Base-by-base conservation (phyloP, 768 basidiomycete genomes). In the Dacryopinax spathularia region DNA sequence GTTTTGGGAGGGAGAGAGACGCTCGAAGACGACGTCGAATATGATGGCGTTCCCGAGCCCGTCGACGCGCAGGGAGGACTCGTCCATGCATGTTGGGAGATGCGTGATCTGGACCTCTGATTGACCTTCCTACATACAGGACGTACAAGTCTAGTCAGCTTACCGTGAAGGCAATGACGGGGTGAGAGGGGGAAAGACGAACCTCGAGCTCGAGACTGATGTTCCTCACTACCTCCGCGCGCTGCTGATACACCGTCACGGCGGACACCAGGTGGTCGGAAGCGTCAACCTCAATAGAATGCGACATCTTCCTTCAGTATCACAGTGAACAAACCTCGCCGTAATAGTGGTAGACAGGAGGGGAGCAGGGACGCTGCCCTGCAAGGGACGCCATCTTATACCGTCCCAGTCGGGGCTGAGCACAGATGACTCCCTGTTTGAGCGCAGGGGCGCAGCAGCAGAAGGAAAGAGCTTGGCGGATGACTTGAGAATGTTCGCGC, bases 51-150 rank as follows among this genome's bases (percentile, higher is more conserved):
- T 72, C 2, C 75, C 76, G 13, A 67, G 22, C 1, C 80, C 81
- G 59, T 81, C 79, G 18, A 84, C 78, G 36, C 84, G 76, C 41
- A 82, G 75, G 20, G 81, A 81, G 27, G 81, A 74, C 1, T 77
- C 76, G 68, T 83, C 80, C 62, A 84, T 78, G 33, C 70, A 73
- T 66, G 77, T 76, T 5, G 84, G 76, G 6, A 86, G 74, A n/a
- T 75, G 74, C 31, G 67, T 72, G 48, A 85, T 80, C 63, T 77
- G 74, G 34, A 85, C 68, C 66, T 81, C 78, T 66, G 79, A 84
- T 62, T 76, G 77, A 1, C 84, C 84, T 65, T 74, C 74, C 84
- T 85, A 64, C 64, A 65, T 60, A n/a, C n/a, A n/a, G n/a, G n/a
- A n/a, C n/a, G n/a, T n/a, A n/a, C n/a, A n/a, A n/a, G n/a, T n/a